Conservation (phyloP, 345 rosid genomes). For the Nasturtium officinale region DNA sequence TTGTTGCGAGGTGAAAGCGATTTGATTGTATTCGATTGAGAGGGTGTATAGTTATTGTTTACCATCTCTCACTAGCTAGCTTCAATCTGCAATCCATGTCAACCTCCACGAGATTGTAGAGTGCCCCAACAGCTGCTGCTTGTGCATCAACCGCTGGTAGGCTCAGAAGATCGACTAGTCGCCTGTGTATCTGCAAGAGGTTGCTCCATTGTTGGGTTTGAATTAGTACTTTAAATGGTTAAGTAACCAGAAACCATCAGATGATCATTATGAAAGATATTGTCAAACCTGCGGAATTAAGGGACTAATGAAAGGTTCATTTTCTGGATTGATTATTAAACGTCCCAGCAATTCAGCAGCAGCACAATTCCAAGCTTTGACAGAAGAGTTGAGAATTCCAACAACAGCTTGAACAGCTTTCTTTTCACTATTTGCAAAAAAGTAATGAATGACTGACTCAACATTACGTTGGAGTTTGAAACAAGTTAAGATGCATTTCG, state of each 20-base stretch:
- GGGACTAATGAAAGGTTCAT: slow-evolving; percentile 92
- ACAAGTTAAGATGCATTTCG: slow-evolving; percentile 22
- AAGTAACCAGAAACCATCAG: slow-evolving; percentile 12
- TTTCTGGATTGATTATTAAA: slow-evolving; percentile 93
- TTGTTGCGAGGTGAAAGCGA: neutral
- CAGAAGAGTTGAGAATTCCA: slow-evolving; percentile 74
- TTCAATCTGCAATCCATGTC: slow-evolving; percentile 97
- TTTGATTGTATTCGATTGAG: neutral
- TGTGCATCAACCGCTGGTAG: slow-evolving; percentile 78
- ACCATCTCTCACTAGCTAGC: slow-evolving; percentile 98
- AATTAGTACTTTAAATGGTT: neutral
- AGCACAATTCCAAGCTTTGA: slow-evolving; percentile 95
- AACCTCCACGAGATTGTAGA: slow-evolving; percentile 91
- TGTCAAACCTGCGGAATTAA: slow-evolving; percentile 72
- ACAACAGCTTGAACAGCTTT: slow-evolving; percentile 88
- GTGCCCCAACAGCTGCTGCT: slow-evolving; percentile 96
- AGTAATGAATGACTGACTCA: slow-evolving; percentile 14
- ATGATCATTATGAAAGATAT: neutral
- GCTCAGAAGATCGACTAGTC: slow-evolving; percentile 87
- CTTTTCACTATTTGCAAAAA: slow-evolving; percentile 68
- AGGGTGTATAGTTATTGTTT: neutral
- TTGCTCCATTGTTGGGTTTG: slow-evolving; percentile 8
- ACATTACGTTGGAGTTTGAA: slow-evolving; percentile 15
- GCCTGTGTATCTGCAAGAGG: slow-evolving; percentile 76
- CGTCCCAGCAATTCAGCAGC: slow-evolving; percentile 95